phyloP scores from a whole-genome alignment of 2,329 filamentous ascomycete species.

The Diaporthe aspalathi region DNA sequence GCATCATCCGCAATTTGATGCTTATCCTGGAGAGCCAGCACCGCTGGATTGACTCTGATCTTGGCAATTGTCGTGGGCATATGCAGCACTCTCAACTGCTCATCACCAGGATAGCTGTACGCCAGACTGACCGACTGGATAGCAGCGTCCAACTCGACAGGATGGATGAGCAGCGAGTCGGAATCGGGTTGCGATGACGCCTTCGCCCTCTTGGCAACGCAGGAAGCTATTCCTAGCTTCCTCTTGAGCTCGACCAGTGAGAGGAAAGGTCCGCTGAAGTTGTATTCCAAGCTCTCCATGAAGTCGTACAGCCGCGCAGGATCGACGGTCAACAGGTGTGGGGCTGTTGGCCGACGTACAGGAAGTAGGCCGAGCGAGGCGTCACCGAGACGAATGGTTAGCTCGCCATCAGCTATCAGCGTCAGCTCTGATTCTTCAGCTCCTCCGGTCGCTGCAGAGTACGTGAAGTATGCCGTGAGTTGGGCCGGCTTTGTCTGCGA shows the following conservation, averaged over 20 bases:
- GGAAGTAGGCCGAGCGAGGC: neutral
- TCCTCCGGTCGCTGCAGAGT: conserved; percentile 2
- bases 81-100: conserved; percentile 14
- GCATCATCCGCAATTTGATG: neutral
- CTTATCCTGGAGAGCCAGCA: neutral
- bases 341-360: neutral
- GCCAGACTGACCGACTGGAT: conserved; percentile 26
- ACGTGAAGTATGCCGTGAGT: neutral
- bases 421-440: neutral
- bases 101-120: conserved; percentile 30
- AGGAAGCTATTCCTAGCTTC: conserved; percentile 13
- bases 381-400: neutral
- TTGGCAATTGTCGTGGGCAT: conserved; percentile 14
- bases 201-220: conserved; percentile 4
- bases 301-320: conserved; percentile 30
- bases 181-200: neutral
- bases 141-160: conserved; percentile 13
- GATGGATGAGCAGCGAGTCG: conserved; percentile 22
- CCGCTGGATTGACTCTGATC: conserved; percentile 20
- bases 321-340: conserved; percentile 12
- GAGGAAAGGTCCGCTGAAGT: conserved; percentile 33
- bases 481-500: neutral
- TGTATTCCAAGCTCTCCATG: conserved; percentile 31
- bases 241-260: neutral
- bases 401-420: conserved; percentile 11